phyloP scores from a whole-genome alignment of 192 early-diverging fungal species.

The Linnemannia schmuckeri region DNA sequence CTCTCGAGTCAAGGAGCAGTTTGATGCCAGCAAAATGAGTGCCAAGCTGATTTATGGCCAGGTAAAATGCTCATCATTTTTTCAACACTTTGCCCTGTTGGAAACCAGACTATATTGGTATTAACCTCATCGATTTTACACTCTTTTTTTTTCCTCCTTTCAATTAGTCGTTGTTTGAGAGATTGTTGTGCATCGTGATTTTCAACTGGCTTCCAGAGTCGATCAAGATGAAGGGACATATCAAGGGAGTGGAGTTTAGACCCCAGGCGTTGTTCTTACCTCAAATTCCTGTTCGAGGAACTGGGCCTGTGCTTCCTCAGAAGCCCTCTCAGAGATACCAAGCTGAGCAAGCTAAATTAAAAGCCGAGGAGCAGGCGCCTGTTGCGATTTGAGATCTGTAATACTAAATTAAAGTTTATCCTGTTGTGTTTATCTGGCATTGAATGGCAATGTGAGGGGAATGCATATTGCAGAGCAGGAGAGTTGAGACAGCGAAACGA shows the following conservation, averaged over 20 bases:
- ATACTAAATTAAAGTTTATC: no score
- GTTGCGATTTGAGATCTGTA: no score
- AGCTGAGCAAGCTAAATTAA: neutral
- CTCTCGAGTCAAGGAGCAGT: conserved; percentile 3
- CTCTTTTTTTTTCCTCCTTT: no score
- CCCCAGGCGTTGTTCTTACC: neutral
- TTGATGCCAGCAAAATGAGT: neutral
- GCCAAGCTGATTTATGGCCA: conserved; percentile 10
- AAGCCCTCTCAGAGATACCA: neutral
- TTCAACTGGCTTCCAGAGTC: conserved; percentile 5
- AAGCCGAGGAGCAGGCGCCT: no score
- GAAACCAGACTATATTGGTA: no score
- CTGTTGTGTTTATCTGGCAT: no score
- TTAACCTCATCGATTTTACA: no score
- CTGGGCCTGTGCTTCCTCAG: neutral
- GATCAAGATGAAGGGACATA: neutral
- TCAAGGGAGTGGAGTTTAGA: neutral
- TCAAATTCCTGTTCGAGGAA: neutral
- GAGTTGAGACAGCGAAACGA: no score
- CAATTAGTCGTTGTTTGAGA: neutral
- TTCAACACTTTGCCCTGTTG: no score
- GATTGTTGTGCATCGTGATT: neutral
- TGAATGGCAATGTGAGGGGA: no score
- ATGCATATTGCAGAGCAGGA: no score
- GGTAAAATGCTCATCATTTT: neutral